Base-by-base conservation (phyloP, 129 eudicot species). In the Deinandra increscens region DNA sequence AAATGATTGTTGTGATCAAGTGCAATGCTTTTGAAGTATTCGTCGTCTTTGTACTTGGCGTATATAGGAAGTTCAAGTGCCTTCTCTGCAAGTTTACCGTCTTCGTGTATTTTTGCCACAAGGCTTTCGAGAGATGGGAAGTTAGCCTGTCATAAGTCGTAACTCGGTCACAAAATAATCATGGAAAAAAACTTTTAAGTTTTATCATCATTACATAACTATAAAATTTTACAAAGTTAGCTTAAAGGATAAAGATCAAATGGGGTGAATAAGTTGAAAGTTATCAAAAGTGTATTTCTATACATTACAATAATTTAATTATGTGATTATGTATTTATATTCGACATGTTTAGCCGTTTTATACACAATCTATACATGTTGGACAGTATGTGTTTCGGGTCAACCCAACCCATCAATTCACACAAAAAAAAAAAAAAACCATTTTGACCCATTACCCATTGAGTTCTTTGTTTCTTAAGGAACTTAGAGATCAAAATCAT, bases 31-130 rank as follows among this genome's bases (percentile, higher is more conserved):
- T 68, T 75, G 58, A 89, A 58, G 71, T 87, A 82, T n/a, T 67
- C 76, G 5, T 85, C 96, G 13, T 87, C 84, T 81, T 75, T 83
- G 81, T 87, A 80, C 79, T 87, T 89, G 9, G 81, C 79, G 50
- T 94, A 94, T 33, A 48, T 20, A 19, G 99, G 97, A 76, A 94
- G 90, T 13, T 82, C 95, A 60, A 94, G 97, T 9, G 93, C 99
- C 33, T 59, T 84, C 80, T 89, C 96, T 3, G 97, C 93, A 14
- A 87, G 48, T 69, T 78, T 66, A 72, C 93, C 45, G 54, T 89
- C 99, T 69, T 94, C 96, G 14, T 81, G 91, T 67, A 89, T 94
- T 82, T 81, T 93, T 39, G 80, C 89, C 53, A 93, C 60, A 59
- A 93, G 81, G 78, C 90, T 80, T 45, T 93, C 98, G 1, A 89